These are phyloP conservation scores for Boletus eberwhitei DNA, from an alignment of 768 basidiomycete species.

Conservation along the genomic window DNA sequence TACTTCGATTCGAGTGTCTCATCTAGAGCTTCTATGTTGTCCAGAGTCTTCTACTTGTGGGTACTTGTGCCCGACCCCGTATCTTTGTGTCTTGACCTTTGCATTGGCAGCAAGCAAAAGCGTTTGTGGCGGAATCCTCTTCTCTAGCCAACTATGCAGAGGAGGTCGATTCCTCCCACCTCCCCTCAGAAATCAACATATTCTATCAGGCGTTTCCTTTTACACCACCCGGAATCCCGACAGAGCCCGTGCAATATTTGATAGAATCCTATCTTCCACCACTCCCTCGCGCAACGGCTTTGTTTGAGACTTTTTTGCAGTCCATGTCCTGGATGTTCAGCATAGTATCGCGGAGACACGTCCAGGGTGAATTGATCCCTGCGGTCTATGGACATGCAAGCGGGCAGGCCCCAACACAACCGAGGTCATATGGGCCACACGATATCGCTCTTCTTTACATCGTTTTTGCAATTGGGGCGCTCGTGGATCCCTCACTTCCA, in stretches of 20 bases:
- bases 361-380: conserved; percentile 45
- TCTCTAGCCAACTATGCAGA: conserved; percentile 17
- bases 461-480: conserved; percentile 45
- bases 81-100: not conserved
- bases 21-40: not conserved
- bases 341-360: conserved; percentile 44
- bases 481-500: conserved; percentile 44
- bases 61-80: conserved; percentile 5
- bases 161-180: conserved; percentile 43
- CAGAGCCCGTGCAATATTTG: conserved; percentile 33
- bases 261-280: conserved; percentile 48
- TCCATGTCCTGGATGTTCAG: conserved; percentile 51
- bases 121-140: conserved; percentile 1
- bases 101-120: conserved; percentile 11
- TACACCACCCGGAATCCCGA: conserved; percentile 36
- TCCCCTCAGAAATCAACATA: conserved; percentile 41
- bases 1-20: not conserved
- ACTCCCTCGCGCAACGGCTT: conserved; percentile 37
- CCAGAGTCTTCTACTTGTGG: conserved; percentile 44
- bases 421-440: conserved; percentile 41
- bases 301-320: conserved; percentile 48
- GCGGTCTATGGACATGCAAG: conserved; percentile 33
- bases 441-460: conserved; percentile 48
- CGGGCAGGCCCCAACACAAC: not conserved
- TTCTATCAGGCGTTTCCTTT: conserved; percentile 47